Evolutionary conservation across 441 rosid genomes (phyloP), one percentile per base, ranked within the genome.

Genomic region (Capsella rubella): DNA sequence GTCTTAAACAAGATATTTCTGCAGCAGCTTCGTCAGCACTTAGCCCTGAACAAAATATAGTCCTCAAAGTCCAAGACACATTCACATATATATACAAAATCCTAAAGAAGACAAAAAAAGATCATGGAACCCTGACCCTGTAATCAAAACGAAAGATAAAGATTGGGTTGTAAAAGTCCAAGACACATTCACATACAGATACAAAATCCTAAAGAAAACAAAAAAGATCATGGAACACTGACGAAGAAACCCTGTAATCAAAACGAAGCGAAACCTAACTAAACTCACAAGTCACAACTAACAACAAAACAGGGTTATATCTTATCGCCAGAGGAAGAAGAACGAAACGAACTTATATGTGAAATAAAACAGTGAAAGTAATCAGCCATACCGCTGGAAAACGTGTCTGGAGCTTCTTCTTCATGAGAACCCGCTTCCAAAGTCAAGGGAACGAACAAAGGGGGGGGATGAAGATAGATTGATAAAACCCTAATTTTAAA

Each of bases 361-460:
- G 1, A 4, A 10, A 43, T 13, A 6, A 45, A 12, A 54, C 43
- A 67, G 61, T 3, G 59, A 56, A 67, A 49, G 21, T 15, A 32
- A 69, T n/a, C 25, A 14, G 27, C 4, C 63, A 5, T 74, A 81
- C 84, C 74, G 79, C 81, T 8, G 81, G 81, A 15, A 78, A 78
- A 78, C 81, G 81, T 5, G 78, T 78, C n/a, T 69, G 67, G n/a
- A 81, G 81, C 54, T 74, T 81, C 81, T 67, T 78, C 81, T 71
- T 81, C 84, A 81, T 81, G 69, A 34, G 37, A 46, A 42, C 3
- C 47, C 49, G 42, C n/a, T 69, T 29, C 64, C 35, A 46, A 63
- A 67, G 63, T 42, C 50, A 58, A 40, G 18, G 53, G 46, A 3
- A 45, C 35, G 2, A 32, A 32, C 6, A 10, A 32, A 49, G 3